A percentile compares a stretch with the other conserved stretches of the same genome.
These are phyloP conservation scores for Meira nashicola DNA, from an alignment of 1,284 basidiomycete genomes.

Conservation along the genomic window DNA sequence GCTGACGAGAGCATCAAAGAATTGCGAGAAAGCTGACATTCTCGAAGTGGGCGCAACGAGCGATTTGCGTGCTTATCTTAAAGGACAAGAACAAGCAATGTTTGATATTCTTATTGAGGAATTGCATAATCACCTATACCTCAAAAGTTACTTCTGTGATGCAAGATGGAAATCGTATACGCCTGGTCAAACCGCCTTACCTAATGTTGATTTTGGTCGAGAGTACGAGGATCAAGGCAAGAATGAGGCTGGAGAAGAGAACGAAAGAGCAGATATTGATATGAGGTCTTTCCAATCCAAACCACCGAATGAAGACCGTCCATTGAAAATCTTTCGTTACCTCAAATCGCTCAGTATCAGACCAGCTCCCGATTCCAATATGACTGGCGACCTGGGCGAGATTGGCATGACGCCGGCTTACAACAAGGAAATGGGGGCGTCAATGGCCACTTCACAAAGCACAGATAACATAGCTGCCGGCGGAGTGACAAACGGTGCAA, in stretches of 20 bases:
- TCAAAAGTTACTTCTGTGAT: constrained; percentile 95
- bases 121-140: constrained; percentile 92
- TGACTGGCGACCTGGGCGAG: constrained; percentile 1
- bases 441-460: constrained; percentile 9
- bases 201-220: constrained; percentile 35
- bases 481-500: background rate
- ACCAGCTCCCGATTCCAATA: background rate
- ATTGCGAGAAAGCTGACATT: constrained; percentile 86
- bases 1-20: constrained; percentile 80
- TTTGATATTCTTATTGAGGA: constrained; percentile 85
- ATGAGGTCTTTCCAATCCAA: background rate
- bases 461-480: constrained; percentile 5
- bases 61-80: constrained; percentile 80
- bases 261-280: background rate
- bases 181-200: constrained; percentile 65
- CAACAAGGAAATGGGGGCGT: background rate
- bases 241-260: background rate
- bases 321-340: constrained; percentile 3
- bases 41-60: constrained; percentile 86
- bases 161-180: constrained; percentile 80
- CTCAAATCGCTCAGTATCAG: constrained; percentile 1
- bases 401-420: background rate
- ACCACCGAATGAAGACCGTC: background rate
- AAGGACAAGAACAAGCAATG: constrained; percentile 66
- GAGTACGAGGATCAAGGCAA: constrained; percentile 19